Evolutionary conservation across 305 asterid species (phyloP).

Genomic region (Fraxinus baroniana): DNA sequence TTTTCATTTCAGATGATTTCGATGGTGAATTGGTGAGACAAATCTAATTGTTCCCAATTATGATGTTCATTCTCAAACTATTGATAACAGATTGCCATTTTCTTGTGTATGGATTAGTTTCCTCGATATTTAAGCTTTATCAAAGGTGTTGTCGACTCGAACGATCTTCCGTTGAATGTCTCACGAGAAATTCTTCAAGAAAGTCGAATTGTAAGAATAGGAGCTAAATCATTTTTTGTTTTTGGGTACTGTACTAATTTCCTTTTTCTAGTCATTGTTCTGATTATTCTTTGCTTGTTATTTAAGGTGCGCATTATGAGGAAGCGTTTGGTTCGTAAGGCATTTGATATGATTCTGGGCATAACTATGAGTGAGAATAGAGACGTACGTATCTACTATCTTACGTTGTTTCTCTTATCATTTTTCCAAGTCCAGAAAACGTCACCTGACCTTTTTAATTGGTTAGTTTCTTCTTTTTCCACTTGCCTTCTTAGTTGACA

Average conservation of each 20-base stretch:
- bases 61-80: slow-evolving; percentile 3
- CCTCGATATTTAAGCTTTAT: slow-evolving; percentile 95
- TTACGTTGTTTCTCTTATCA: slow-evolving; percentile 7
- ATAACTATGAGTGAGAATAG: slow-evolving; percentile 78
- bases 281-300: slow-evolving; percentile 7
- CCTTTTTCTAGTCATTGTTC: slow-evolving; percentile 2
- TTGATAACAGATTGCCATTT: slow-evolving; percentile 6
- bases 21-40: slow-evolving; percentile 95
- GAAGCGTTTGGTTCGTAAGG: slow-evolving; percentile 97
- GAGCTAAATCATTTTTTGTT: not conserved
- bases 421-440: not conserved
- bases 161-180: slow-evolving; percentile 95
- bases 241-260: not conserved
- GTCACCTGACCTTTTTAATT: not conserved
- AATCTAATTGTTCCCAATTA: not conserved
- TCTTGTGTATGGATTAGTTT: slow-evolving; percentile 49
- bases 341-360: slow-evolving; percentile 96
- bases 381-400: slow-evolving; percentile 49
- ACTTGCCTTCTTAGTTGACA: slow-evolving; percentile 4
- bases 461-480: not conserved
- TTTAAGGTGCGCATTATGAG: slow-evolving; percentile 87
- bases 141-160: slow-evolving; percentile 97
- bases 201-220: slow-evolving; percentile 86
- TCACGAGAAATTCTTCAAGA: slow-evolving; percentile 98
- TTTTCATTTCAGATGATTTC: slow-evolving; percentile 95